Evolutionary conservation across 352 stramenopile genomes (phyloP).

Genomic region (Phytophthora pistaciae): DNA sequence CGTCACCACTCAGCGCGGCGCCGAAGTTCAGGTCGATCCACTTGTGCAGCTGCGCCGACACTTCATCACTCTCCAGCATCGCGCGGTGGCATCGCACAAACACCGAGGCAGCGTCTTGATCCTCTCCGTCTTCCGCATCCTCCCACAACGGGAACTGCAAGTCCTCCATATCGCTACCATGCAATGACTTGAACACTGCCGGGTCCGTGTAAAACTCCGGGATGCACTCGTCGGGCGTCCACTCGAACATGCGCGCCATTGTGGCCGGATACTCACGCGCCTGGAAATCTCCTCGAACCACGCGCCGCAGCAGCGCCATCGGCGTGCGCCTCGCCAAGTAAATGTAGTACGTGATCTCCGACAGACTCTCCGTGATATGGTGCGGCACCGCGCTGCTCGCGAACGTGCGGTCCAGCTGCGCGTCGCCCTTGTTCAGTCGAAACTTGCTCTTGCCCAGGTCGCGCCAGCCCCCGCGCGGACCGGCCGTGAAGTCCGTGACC

Average conservation of each 20-base stretch:
- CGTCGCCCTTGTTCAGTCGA: conserved; percentile 95
- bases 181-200: conserved; percentile 86
- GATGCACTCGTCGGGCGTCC: conserved; percentile 97
- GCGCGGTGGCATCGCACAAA: conserved; percentile 93
- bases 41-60: conserved; percentile 87
- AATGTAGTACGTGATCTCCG: conserved; percentile 96
- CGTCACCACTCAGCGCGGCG: conserved; percentile 76
- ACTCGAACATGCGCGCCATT: conserved; percentile 93
- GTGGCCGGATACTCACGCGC: conserved; percentile 94
- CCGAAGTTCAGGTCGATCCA: conserved; percentile 99
- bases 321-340: conserved; percentile 94
- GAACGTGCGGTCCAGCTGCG: conserved; percentile 93
- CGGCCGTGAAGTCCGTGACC: conserved; percentile 92
- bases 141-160: conserved; percentile 86
- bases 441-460: conserved; percentile 96
- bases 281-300: conserved; percentile 95
- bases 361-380: conserved; percentile 96
- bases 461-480: conserved; percentile 70
- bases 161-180: conserved; percentile 77
- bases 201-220: conserved; percentile 95
- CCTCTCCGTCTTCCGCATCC: conserved; percentile 19
- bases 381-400: conserved; percentile 88
- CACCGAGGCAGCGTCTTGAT: conserved; percentile 34
- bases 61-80: conserved; percentile 93
- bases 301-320: conserved; percentile 79